Conservation (phyloP, 164 flowering plant genomes). For the Stephania japonica region DNA sequence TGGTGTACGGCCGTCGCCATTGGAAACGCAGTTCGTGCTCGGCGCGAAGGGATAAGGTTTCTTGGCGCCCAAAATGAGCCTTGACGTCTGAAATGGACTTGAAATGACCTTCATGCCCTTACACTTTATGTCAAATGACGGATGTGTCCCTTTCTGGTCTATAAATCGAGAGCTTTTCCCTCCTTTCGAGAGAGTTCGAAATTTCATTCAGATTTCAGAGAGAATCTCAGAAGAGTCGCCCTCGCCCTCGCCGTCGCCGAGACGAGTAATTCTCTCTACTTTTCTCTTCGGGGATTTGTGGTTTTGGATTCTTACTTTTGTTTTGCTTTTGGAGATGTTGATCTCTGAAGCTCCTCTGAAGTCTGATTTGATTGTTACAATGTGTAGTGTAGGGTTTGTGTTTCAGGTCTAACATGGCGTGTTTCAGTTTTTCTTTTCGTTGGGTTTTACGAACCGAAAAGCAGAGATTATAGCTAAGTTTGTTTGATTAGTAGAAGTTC, state of each 20-base stretch:
- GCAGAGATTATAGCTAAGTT: background rate
- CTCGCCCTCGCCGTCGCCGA: background rate
- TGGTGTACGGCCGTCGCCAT: constrained; percentile 18
- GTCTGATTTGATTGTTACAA: background rate
- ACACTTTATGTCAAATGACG: background rate
- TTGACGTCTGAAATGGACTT: background rate
- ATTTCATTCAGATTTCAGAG: too few species aligned
- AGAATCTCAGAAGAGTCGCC: too few species aligned
- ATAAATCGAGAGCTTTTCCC: too few species aligned
- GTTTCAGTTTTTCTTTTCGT: background rate
- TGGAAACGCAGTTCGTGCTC: background rate
- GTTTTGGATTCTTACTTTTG: background rate
- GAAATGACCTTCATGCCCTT: constrained; percentile 7
- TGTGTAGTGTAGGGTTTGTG: background rate
- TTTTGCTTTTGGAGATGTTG: background rate
- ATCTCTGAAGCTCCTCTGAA: background rate
- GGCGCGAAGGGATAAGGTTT: constrained; percentile 8
- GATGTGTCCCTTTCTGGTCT: background rate
- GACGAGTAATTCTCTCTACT: background rate
- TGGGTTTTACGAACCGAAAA: too few species aligned
- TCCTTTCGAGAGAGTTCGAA: too few species aligned
- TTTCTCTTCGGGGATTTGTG: background rate
- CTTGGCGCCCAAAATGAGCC: background rate
- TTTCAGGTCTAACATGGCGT: background rate
- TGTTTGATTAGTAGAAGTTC: background rate